Base-by-base conservation (phyloP, 1,284 basidiomycete species). In the Trametes hirsuta region DNA sequence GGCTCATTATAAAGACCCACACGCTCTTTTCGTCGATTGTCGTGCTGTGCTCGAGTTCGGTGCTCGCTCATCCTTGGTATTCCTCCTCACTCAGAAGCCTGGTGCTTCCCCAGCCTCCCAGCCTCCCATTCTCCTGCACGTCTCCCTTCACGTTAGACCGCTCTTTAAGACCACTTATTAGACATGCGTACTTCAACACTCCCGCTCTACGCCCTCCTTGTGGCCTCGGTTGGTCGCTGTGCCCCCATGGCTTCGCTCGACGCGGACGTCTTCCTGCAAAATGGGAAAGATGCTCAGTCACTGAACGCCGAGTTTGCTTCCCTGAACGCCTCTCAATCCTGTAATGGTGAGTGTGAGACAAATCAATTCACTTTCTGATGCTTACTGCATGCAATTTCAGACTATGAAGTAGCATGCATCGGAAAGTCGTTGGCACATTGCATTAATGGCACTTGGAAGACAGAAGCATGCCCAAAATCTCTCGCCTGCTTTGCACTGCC, bases 401-500 rank as follows among this genome's bases (percentile, higher is more conserved):
- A 72, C 58, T 77, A 75, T 37, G 69, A 78, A 30, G 70, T 70
- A n/a, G 81, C 80, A 2, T 85, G 83, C 61, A 69, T 84, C 21
- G 65, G 65, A 2, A 71, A 73, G 8, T 68, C 71, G 1, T 65
- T 80, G 34, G 79, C 80, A 0, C 71, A 65, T 18, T 85, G 84
- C 66, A 64, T 67, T 2, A 74, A 77, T 58, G 74, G 74, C 4
- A 69, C 71, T 37, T 85, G 82, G 79, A 65, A 76, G 41, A 66
- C 71, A 0, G 65, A 75, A 34, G 47, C 57, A 10, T 84, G 83
- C 60, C 59, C 72, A 0, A 66, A 71, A 15, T 68, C 68, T 4
- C 70, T 76, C 39, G 65, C 68, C 6, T 85, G 83, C 69, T 84
- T 84, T 59, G 82, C 81, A 12, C 59, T 84, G 22, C 84, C 83